Evolutionary conservation across 2,329 filamentous ascomycete species (phyloP).

Genomic region (Cercospora berteroae): DNA sequence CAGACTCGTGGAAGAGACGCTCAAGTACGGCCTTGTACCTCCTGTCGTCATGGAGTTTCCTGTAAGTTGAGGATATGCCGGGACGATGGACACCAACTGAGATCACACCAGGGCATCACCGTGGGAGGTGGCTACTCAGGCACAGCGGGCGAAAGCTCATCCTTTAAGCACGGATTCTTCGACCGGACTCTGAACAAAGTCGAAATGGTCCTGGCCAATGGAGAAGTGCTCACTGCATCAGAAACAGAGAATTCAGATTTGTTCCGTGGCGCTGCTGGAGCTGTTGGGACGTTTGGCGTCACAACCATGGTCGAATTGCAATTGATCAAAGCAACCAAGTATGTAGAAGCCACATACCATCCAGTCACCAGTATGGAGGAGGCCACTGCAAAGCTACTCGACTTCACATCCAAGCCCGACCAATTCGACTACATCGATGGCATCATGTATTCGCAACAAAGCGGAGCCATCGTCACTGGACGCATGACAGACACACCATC

Average conservation of each 20-base stretch:
- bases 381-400: slow-evolving; percentile 43
- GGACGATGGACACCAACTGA: neutral
- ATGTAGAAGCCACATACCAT: slow-evolving; percentile 52
- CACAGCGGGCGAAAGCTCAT: slow-evolving; percentile 66
- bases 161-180: slow-evolving; percentile 67
- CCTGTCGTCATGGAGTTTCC: slow-evolving; percentile 70
- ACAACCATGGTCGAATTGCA: slow-evolving; percentile 57
- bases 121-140: slow-evolving; percentile 67
- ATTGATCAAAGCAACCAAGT: slow-evolving; percentile 47
- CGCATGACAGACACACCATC: slow-evolving; percentile 39
- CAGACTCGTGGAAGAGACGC: slow-evolving; percentile 56
- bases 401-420: slow-evolving; percentile 38
- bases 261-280: slow-evolving; percentile 64
- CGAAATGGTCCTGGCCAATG: slow-evolving; percentile 64
- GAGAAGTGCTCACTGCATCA: slow-evolving; percentile 56
- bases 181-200: slow-evolving; percentile 60
- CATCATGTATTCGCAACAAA: slow-evolving; percentile 47
- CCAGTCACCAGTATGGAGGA: slow-evolving; percentile 44
- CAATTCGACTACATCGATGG: slow-evolving; percentile 54
- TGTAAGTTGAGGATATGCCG: slow-evolving; percentile 31
- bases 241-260: slow-evolving; percentile 57
- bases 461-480: slow-evolving; percentile 47
- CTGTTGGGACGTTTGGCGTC: slow-evolving; percentile 66
- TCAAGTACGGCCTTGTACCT: slow-evolving; percentile 58
- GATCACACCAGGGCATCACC: slow-evolving; percentile 56